Percentiles rank a stretch among this genome's conserved stretches.
Conservation (phyloP, 108 stramenopile genomes). For the Cyclotella atomus region DNA sequence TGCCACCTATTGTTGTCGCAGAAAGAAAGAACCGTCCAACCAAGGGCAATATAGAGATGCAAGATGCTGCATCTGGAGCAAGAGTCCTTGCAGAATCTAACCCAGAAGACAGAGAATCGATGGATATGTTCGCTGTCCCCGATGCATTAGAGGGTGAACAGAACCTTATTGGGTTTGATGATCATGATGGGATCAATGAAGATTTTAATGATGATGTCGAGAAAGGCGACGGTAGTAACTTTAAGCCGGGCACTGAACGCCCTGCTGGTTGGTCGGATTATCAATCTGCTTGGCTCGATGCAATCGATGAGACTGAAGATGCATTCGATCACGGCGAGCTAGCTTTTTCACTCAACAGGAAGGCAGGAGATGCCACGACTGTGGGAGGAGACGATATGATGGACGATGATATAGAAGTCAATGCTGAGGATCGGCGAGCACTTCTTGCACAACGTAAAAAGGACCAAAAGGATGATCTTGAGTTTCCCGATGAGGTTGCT, state of each 20-base stretch:
- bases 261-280: slow-evolving; percentile 96
- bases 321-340: slow-evolving; percentile 84
- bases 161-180: slow-evolving; percentile 97
- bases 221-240: slow-evolving; percentile 30
- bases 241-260: slow-evolving; percentile 59
- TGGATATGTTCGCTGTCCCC: slow-evolving; percentile 91
- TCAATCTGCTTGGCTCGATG: slow-evolving; percentile 96
- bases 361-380: slow-evolving; percentile 52
- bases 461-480: slow-evolving; percentile 83
- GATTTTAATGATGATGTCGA: slow-evolving; percentile 59
- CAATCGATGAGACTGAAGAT: slow-evolving; percentile 68
- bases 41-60: slow-evolving; percentile 37
- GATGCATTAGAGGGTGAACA: slow-evolving; percentile 97
- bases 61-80: slow-evolving; percentile 21
- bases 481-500: slow-evolving; percentile 99
- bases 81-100: slow-evolving; percentile 49
- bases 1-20: slow-evolving; percentile 45
- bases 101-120: slow-evolving; percentile 65
- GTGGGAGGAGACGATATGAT: slow-evolving; percentile 53
- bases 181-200: slow-evolving; percentile 57
- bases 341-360: slow-evolving; percentile 78
- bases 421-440: slow-evolving; percentile 64
- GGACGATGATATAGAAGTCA: slow-evolving; percentile 79
- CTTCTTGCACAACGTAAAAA: slow-evolving; percentile 72
- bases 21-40: slow-evolving; percentile 45